Percentiles rank a stretch among this genome's conserved stretches.
These are phyloP conservation scores for Phytophthora chlamydospora DNA, from an alignment of 352 stramenopile genomes.

Conservation along the genomic window DNA sequence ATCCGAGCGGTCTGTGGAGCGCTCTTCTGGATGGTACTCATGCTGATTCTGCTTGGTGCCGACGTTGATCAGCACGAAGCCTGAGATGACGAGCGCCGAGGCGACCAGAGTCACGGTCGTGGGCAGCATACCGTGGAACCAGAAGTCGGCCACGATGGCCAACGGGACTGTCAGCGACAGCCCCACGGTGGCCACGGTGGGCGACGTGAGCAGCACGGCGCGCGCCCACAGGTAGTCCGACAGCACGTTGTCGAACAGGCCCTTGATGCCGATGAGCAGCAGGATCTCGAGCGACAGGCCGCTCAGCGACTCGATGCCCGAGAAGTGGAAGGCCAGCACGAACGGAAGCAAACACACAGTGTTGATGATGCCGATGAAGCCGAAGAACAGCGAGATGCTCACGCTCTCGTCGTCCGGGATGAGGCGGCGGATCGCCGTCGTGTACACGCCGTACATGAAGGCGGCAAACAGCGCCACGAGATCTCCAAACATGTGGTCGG, in stretches of 20 bases:
- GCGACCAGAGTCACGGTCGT: slow-evolving; percentile 62
- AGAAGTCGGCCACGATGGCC: slow-evolving; percentile 91
- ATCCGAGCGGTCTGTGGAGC: slow-evolving; percentile 38
- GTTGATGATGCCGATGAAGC: slow-evolving; percentile 94
- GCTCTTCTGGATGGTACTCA: slow-evolving; percentile 56
- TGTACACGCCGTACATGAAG: slow-evolving; percentile 95
- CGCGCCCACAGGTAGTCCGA: slow-evolving; percentile 96
- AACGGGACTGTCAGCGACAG: slow-evolving; percentile 96
- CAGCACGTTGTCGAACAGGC: slow-evolving; percentile 95
- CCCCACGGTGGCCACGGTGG: slow-evolving; percentile 95
- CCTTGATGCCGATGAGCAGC: slow-evolving; percentile 87
- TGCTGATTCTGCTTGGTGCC: slow-evolving; percentile 70
- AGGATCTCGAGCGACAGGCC: slow-evolving; percentile 75
- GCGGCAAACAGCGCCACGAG: slow-evolving; percentile 76
- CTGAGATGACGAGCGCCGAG: slow-evolving; percentile 66
- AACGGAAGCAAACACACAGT: slow-evolving; percentile 79
- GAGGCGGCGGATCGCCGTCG: slow-evolving; percentile 79
- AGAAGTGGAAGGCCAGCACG: slow-evolving; percentile 65
- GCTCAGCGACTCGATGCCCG: slow-evolving; percentile 63
- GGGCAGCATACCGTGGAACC: slow-evolving; percentile 60
- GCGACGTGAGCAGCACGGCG: slow-evolving; percentile 94
- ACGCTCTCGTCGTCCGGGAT: slow-evolving; percentile 88
- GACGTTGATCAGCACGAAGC: slow-evolving; percentile 77
- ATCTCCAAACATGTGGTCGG: slow-evolving; percentile 62
- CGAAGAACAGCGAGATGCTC: slow-evolving; percentile 94